phyloP scores from a whole-genome alignment of 176 grass and related monocot genomes.

The Tillandsia leiboldiana region DNA sequence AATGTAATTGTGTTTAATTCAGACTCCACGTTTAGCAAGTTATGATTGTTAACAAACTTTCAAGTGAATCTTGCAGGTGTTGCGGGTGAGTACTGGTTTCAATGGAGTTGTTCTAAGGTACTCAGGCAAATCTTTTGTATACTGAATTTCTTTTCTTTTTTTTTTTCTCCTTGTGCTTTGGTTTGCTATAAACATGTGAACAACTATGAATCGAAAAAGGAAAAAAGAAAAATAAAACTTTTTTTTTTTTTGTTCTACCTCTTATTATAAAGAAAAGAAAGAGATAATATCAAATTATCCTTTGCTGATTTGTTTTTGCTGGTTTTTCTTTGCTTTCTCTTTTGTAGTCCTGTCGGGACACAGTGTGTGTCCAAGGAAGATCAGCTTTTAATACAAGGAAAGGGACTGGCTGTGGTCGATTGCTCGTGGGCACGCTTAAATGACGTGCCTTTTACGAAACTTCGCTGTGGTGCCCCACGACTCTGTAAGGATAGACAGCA shows the following conservation, averaged over 20 bases:
- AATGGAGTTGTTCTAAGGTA: conserved; percentile 93
- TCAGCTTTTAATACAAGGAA: conserved; percentile 58
- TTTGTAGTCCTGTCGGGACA: conserved; percentile 78
- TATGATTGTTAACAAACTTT: conserved; percentile 14
- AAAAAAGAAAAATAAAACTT: no score
- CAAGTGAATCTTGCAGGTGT: conserved; percentile 47
- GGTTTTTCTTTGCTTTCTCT: conserved; percentile 13
- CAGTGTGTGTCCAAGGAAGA: conserved; percentile 92
- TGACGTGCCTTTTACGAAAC: conserved; percentile 91
- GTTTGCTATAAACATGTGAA: no score
- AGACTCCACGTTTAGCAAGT: background rate
- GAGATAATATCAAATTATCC: no score
- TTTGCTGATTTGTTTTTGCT: background rate
- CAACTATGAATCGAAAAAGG: no score
- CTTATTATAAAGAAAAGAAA: no score
- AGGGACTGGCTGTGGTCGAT: conserved; percentile 91
- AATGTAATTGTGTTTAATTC: background rate
- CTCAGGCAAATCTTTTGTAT: background rate
- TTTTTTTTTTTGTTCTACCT: no score
- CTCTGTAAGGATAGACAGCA: conserved; percentile 44
- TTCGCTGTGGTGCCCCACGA: conserved; percentile 87
- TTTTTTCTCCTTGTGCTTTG: background rate
- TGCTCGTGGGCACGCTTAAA: conserved; percentile 96
- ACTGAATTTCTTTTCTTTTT: conserved; percentile 1
- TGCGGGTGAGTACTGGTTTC: conserved; percentile 81